Evolutionary conservation across 371 early-diverging fungal genomes (phyloP), one percentile per base, ranked within the genome.

Genomic region (Actinomortierella ambigua): DNA sequence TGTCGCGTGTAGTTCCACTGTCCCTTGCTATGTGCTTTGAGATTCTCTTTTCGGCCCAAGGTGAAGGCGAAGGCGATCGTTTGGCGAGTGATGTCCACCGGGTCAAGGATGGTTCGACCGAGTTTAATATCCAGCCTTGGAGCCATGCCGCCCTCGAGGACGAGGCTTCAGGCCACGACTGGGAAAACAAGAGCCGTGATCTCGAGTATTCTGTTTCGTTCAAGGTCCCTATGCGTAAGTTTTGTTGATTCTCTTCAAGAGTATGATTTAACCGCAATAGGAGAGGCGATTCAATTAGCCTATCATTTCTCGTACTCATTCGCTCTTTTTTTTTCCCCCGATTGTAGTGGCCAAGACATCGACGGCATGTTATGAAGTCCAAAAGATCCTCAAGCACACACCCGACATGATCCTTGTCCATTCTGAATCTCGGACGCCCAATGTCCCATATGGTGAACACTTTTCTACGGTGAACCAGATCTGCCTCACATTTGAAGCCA

Each of bases 221-320:
- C 55, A 69, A 69, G 29, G 57, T 69, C 11, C 69, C 69, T n/a
- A 68, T 68, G 56, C 22, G 69, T 69, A 64, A 60, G 69, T 53
- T 18, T 29, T 13, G 20, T 15, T 7, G 2, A 5, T n/a, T n/a
- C n/a, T n/a, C n/a, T n/a, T n/a, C n/a, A n/a, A n/a, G n/a, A n/a
- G n/a, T n/a, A n/a, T n/a, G n/a, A n/a, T n/a, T n/a, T n/a, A n/a
- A n/a, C n/a, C n/a, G n/a, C n/a, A n/a, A n/a, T n/a, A n/a, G n/a
- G n/a, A n/a, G n/a, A n/a, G n/a, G n/a, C n/a, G n/a, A n/a, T n/a
- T n/a, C n/a, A n/a, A n/a, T n/a, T n/a, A n/a, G n/a, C n/a, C n/a
- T 34, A 34, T 34, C 11, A 34, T 34, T 34, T 34, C 7, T 34
- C 34, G 11, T 34, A 34, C 11, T 34, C 34, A 34, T 41, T n/a